These are phyloP conservation scores for Cyclocybe cylindracea DNA, from an alignment of 768 basidiomycete genomes.

Conservation along the genomic window DNA sequence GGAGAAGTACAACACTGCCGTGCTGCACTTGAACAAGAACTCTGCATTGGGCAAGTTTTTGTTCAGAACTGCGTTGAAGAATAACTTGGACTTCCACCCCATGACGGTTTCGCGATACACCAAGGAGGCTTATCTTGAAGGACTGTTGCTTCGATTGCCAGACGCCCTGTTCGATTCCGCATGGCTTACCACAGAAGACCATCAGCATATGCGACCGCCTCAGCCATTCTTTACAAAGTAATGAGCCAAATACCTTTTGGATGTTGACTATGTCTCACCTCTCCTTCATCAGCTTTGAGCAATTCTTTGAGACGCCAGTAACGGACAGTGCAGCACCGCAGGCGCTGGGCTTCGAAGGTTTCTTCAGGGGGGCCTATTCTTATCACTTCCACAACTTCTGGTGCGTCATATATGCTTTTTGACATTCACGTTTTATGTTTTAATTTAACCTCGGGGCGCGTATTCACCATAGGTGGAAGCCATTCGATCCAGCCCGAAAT, in stretches of 20 bases:
- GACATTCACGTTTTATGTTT: not conserved
- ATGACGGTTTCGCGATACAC: slow-evolving; percentile 92
- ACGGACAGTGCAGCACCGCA: slow-evolving; percentile 79
- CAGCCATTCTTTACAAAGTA: slow-evolving; percentile 93
- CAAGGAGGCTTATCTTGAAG: slow-evolving; percentile 85
- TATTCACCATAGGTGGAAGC: slow-evolving; percentile 75
- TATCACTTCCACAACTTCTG: slow-evolving; percentile 98
- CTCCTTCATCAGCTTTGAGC: slow-evolving; percentile 61
- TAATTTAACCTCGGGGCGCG: not conserved
- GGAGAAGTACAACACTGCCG: slow-evolving; percentile 94
- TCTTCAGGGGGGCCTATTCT: slow-evolving; percentile 94
- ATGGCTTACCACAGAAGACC: slow-evolving; percentile 92
- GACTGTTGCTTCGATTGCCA: slow-evolving; percentile 82
- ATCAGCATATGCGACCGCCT: slow-evolving; percentile 89
- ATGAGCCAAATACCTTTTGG: slow-evolving; percentile 17
- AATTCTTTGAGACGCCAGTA: slow-evolving; percentile 84
- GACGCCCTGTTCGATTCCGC: slow-evolving; percentile 97
- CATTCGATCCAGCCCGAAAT: slow-evolving; percentile 91
- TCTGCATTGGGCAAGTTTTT: slow-evolving; percentile 92
- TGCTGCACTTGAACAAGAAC: slow-evolving; percentile 89
- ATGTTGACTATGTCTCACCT: slow-evolving; percentile 6
- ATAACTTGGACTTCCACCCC: slow-evolving; percentile 94
- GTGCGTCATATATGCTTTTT: slow-evolving; percentile 39
- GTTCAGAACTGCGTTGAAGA: slow-evolving; percentile 92
- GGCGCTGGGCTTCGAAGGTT: slow-evolving; percentile 90